phyloP scores from a whole-genome alignment of 129 eudicot genomes.

The Flaveria ramosissima region DNA sequence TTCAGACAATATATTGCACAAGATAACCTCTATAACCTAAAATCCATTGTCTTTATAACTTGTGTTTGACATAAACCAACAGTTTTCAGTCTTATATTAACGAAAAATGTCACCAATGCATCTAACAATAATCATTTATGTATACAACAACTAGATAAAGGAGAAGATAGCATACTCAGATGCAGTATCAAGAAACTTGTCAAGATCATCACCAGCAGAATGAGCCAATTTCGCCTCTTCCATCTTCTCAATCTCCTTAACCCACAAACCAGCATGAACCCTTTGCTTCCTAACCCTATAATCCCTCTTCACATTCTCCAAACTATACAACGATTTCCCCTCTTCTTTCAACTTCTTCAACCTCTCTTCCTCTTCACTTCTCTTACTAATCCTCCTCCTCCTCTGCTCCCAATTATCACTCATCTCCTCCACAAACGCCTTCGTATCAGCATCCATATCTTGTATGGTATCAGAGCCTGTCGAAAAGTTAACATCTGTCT shows the following conservation, averaged over 20 bases:
- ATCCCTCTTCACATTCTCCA: conserved; percentile 84
- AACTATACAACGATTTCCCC: conserved; percentile 51
- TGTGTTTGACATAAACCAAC: neutral
- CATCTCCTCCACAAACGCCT: conserved; percentile 94
- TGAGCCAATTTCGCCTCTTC: conserved; percentile 83
- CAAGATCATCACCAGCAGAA: conserved; percentile 62
- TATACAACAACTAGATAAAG: too few species aligned
- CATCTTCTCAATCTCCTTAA: conserved; percentile 79
- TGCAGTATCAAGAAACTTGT: conserved; percentile 74
- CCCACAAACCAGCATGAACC: conserved; percentile 87
- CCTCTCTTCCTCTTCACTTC: conserved; percentile 30
- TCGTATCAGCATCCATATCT: conserved; percentile 70
- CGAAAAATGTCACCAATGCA: neutral
- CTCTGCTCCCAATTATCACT: conserved; percentile 88
- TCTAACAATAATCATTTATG: neutral
- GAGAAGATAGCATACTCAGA: conserved; percentile 55
- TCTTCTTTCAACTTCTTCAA: conserved; percentile 33
- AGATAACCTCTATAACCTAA: neutral
- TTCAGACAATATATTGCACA: neutral
- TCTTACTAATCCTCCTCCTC: conserved; percentile 46
- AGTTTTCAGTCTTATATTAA: neutral
- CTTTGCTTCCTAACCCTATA: conserved; percentile 85
- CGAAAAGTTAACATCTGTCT: conserved; percentile 73
- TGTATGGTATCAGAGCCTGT: conserved; percentile 33
- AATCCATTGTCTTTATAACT: neutral